Evolutionary conservation across 179 eudicot genomes (phyloP), one percentile per base, ranked within the genome.

Genomic region (Beta macrorhiza): DNA sequence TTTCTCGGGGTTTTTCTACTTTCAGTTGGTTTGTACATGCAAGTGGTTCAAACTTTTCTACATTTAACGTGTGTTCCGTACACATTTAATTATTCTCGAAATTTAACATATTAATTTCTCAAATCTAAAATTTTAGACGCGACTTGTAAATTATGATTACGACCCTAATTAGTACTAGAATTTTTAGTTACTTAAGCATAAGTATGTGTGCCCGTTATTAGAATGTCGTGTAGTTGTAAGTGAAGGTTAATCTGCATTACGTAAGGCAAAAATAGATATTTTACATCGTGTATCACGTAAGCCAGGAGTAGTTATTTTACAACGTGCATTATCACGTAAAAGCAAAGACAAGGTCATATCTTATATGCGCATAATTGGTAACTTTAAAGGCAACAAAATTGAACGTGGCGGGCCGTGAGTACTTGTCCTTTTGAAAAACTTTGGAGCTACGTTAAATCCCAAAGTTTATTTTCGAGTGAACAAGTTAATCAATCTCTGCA

Each of bases 381-480:
- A 19, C 57, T 76, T 62, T 15, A 5, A 76, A 44, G 59, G 37
- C 44, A 76, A 76, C 17, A 61, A 20, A 45, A 61, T 51, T 59
- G 58, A 44, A 76, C 55, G 79, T 76, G 79, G 68, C 65, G 69
- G 79, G 0, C 0, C n/a, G 70, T 62, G 0, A 45, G n/a, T n/a
- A n/a, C n/a, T 44, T 62, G 79, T 42, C 70, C 56, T 42, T 44
- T 76, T 5, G 69, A 19, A 56, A 75, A 56, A 15, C 65, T 53
- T 73, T 52, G 32, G 76, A 53, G 76, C 62, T 73, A 75, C 29
- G 25, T 15, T 19, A 29, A 9, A 22, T 14, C 75, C 58, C 11
- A 29, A 67, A 67, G 8, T 72, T 72, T 69, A n/a, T 37, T 69
- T 45, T 69, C 22, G 16, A 15, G n/a, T 15, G 11, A 42, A 2